A percentile compares a stretch with the other conserved stretches of the same genome.
phyloP scores from a whole-genome alignment of 345 rosid genomes.

The Mercurialis annua region DNA sequence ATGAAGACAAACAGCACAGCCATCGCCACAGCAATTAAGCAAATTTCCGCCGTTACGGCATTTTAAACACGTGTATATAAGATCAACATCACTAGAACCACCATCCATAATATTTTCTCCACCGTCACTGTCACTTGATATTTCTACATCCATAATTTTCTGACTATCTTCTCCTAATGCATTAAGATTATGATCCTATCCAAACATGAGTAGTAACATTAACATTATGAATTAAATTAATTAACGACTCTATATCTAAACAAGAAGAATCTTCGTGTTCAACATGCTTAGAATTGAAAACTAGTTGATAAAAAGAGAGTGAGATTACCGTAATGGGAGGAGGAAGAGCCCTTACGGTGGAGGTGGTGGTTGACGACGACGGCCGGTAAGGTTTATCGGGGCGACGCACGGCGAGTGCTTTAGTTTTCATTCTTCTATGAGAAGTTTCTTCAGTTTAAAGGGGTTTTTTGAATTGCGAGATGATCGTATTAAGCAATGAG shows the following conservation, averaged over 20 bases:
- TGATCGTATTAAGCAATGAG: too few species aligned
- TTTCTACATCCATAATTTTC: not conserved
- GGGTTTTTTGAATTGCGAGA: too few species aligned
- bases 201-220: not conserved
- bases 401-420: not conserved
- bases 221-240: too few species aligned
- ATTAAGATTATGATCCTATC: not conserved
- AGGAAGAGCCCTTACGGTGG: slow-evolving; percentile 4
- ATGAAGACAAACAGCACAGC: slow-evolving; percentile 47
- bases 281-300: not conserved
- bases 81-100: not conserved
- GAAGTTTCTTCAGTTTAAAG: not conserved
- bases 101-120: not conserved
- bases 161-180: not conserved
- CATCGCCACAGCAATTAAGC: slow-evolving; percentile 34
- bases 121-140: not conserved
- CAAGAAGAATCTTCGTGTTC: too few species aligned
- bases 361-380: not conserved
- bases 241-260: too few species aligned
- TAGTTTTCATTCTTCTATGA: slow-evolving; percentile 2
- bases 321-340: not conserved
- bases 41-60: slow-evolving; percentile 8
- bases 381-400: not conserved
- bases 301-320: not conserved
- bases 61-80: not conserved